Conservation (phyloP, 805 yeast genomes). For the Suhomyces sp. region DNA sequence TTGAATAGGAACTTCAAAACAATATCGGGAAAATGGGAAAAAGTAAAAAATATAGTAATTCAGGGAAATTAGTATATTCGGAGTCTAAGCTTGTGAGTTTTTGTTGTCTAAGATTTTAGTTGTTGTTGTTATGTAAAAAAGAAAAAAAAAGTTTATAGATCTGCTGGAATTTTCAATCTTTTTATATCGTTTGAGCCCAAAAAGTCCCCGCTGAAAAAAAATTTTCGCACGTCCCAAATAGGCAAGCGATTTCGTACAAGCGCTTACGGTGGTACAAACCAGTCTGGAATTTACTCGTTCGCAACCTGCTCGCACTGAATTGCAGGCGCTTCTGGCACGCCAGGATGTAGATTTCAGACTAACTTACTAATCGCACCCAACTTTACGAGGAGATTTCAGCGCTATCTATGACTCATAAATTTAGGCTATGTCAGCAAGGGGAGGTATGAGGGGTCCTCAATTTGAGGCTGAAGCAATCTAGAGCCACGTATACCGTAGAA, state of each 20-base stretch:
- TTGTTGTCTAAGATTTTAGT: neutral
- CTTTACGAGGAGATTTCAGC: neutral
- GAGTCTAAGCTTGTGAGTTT: neutral
- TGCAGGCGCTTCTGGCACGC: neutral
- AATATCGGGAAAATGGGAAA: neutral
- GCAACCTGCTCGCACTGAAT: neutral
- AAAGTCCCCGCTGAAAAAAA: constrained; percentile 5
- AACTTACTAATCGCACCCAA: constrained; percentile 1
- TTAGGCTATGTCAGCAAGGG: neutral
- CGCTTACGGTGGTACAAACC: neutral
- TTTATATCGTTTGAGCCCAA: constrained; percentile 7
- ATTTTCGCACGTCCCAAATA: constrained; percentile 1
- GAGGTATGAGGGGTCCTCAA: neutral
- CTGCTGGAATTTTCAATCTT: constrained; percentile 3
- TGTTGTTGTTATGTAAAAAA: constrained; percentile 9
- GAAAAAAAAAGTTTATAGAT: constrained; percentile 1
- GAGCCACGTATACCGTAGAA: neutral
- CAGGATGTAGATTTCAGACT: neutral
- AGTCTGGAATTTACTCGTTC: constrained; percentile 1
- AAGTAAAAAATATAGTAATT: neutral
- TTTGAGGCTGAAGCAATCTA: neutral
- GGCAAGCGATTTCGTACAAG: neutral
- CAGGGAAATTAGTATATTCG: neutral
- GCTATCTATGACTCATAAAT: constrained; percentile 2
- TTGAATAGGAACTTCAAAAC: constrained; percentile 11